Percentiles rank a stretch among this genome's conserved stretches.
Evolutionary conservation across 495 filamentous ascomycete species (phyloP).

Genomic region (Hypoxylon rickii): DNA sequence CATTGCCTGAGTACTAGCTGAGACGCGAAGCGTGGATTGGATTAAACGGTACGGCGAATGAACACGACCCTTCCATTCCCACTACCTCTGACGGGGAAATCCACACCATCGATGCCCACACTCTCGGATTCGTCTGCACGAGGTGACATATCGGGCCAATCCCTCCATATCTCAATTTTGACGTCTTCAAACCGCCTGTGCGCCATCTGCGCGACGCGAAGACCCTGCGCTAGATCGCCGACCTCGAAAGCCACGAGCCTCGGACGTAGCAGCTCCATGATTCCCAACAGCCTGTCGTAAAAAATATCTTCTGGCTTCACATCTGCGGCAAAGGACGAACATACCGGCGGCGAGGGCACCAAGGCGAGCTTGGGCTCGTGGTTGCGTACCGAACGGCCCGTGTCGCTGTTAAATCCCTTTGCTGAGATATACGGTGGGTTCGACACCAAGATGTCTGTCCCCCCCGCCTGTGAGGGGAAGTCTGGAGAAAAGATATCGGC

Average conservation of each 20-base stretch:
- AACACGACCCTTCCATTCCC: constrained; percentile 46
- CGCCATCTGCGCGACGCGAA: constrained; percentile 54
- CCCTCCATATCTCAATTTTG: constrained; percentile 59
- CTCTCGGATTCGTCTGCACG: constrained; percentile 13
- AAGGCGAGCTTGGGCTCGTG: constrained; percentile 81
- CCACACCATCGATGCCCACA: constrained; percentile 12
- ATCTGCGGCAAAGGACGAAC: not conserved
- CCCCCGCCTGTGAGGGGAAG: constrained; percentile 7
- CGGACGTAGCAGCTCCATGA: constrained; percentile 43
- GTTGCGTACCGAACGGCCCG: constrained; percentile 72
- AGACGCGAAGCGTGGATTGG: not conserved
- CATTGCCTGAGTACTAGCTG: no score
- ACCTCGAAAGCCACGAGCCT: constrained; percentile 62
- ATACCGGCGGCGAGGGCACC: constrained; percentile 52
- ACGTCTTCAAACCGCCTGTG: constrained; percentile 21
- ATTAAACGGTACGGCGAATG: constrained; percentile 6
- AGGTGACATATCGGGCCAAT: constrained; percentile 43
- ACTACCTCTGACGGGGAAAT: constrained; percentile 37
- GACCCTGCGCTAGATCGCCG: constrained; percentile 62
- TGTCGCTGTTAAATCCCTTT: constrained; percentile 56
- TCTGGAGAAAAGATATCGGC: constrained; percentile 59
- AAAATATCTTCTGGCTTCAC: constrained; percentile 59
- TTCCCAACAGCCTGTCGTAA: constrained; percentile 56
- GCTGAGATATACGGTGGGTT: constrained; percentile 93
- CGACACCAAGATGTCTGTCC: constrained; percentile 74